Evolutionary conservation across 768 basidiomycete species (phyloP), one percentile per base, ranked within the genome.

Genomic region (Suillus sp.): DNA sequence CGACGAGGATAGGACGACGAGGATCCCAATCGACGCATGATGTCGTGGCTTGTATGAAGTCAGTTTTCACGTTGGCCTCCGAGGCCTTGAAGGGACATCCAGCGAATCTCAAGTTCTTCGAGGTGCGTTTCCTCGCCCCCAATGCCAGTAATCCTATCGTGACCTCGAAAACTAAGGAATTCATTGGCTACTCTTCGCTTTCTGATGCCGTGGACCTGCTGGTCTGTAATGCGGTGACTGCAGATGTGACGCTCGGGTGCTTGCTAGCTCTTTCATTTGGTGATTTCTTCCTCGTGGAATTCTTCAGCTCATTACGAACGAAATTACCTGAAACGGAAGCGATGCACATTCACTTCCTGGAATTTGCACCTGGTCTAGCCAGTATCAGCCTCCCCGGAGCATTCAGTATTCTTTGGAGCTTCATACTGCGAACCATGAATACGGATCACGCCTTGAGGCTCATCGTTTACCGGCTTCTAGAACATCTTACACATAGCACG

Each of bases 131-230:
- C 25, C 25, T 37, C n/a, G 34, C 22, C 64, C 34, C 32, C 51
- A 34, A 22, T 22, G 4, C 89, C 85, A n/a, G n/a, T n/a, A 79
- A 72, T 25, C 77, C 77, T 45, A 32, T 37, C n/a, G 51, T 22
- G 55, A 27, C 55, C 32, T 53, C 48, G 10, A 64, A 25, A 10
- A n/a, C 38, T 8, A 53, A 75, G 74, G 60, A 71, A 13, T 68
- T 67, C 59, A 86, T 94, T 10, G 90, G 91, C 6, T 93, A 88
- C 62, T 78, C 83, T 34, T 82, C 86, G 0, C 78, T 95, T 47
- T 78, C 80, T 10, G 81, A 87, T 59, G 87, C 92, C 0, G 74
- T 91, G 22, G 73, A 79, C 34, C 77, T 78, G 3, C 82, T 92
- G 55, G 75, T 86, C 35, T 72, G 77, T 25, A 81, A 84, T 63